Conservation (phyloP, 139 green algal species). For the Marvania coccoides region DNA sequence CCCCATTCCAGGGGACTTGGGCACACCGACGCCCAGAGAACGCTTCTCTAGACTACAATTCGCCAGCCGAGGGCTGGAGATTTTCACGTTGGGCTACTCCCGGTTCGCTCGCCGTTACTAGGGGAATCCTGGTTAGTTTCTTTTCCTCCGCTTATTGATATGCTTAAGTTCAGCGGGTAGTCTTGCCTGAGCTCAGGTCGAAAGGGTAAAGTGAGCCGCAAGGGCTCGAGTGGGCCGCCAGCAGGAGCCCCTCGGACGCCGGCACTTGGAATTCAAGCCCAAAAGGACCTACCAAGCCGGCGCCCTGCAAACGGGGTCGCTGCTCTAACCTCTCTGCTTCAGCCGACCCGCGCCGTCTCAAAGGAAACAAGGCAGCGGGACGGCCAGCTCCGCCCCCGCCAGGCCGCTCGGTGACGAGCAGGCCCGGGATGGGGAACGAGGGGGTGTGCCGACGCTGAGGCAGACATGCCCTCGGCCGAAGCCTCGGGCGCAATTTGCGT, state of each 20-base stretch:
- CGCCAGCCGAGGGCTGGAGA: constrained; percentile 55
- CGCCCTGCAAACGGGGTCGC: constrained; percentile 20
- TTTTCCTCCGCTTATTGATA: constrained; percentile 86
- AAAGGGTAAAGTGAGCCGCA: constrained; percentile 18
- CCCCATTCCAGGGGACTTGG: constrained; percentile 71
- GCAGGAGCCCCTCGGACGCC: constrained; percentile 6
- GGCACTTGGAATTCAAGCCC: constrained; percentile 10
- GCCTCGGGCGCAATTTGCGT: constrained; percentile 78
- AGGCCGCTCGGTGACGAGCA: no score
- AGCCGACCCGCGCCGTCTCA: constrained; percentile 25
- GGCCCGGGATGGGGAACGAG: constrained; percentile 29
- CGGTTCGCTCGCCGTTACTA: constrained; percentile 78
- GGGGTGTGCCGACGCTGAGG: constrained; percentile 65
- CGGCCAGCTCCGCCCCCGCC: constrained; percentile 37
- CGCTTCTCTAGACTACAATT: constrained; percentile 87
- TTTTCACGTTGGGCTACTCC: no score
- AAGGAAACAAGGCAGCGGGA: constrained; percentile 22
- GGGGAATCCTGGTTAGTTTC: constrained; percentile 61
- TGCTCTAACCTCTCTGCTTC: constrained; percentile 40
- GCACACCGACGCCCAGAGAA: constrained; percentile 43
- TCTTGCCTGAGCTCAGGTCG: constrained; percentile 79
- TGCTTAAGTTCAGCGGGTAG: constrained; percentile 88
- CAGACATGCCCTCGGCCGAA: constrained; percentile 71
- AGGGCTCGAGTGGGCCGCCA: constrained; percentile 6
- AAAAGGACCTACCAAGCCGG: constrained; percentile 29